Base-by-base conservation (phyloP, 179 eudicot species). In the Beta lomatogona region DNA sequence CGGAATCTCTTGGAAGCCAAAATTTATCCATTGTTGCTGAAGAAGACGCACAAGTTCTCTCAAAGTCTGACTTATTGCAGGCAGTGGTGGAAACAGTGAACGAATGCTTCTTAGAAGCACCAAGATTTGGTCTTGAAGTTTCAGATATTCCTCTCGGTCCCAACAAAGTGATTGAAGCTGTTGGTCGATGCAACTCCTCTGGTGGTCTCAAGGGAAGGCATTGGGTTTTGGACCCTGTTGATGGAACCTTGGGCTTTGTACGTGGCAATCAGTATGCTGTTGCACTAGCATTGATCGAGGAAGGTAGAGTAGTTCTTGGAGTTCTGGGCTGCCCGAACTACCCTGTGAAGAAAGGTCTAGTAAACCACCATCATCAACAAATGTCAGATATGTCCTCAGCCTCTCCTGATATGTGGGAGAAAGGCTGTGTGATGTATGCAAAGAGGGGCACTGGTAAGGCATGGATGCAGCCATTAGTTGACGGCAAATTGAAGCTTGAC, bases 151-250 rank as follows among this genome's bases (percentile, higher is more conserved):
- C 92, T 13, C 89, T 95, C 36, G 80, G 79, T 8, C 79, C 85
- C 75, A 73, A 78, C 31, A 88, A 92, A 85, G 88, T 95, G 76
- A 87, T 94, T 53, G 89, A 94, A 70, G 95, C 98, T 55, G 92
- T 95, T 55, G 84, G 92, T 77, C 89, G 86, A 57, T 94, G 99
- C 87, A 95, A 84, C 84, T 95, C 99, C 19, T 73, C 80, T 64
- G 98, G 97, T 66, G 99, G 98, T 19, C 92, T 89, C 11, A 73
- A 55, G n/a, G 99, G 97, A 76, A 88, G 89, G 89, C 93, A 92
- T 84, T 95, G 99, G 99, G 97, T 92, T 72, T 89, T 95, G 81
- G 99, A 95, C 81, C 99, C 98, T 44, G 97, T 95, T 83, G 99
- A 95, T 82, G 99, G 99, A 73, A 95, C 99, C 54, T 81, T 95